phyloP scores from a whole-genome alignment of 2,329 filamentous ascomycete genomes.

The Penicillium corylophilum region DNA sequence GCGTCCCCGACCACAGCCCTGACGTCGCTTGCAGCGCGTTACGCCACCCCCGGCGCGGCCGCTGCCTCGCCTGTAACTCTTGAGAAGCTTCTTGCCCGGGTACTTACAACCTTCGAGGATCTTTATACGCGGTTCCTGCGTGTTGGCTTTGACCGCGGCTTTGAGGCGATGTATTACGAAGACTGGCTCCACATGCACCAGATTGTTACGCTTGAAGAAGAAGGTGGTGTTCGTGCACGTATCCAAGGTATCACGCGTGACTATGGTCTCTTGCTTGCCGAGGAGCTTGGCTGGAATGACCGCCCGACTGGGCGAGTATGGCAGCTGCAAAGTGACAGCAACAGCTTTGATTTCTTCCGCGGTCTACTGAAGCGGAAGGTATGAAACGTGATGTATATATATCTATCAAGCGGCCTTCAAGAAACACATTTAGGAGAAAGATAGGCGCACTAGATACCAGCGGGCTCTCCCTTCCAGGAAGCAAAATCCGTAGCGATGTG shows the following conservation, averaged over 20 bases:
- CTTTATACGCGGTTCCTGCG: constrained; percentile 74
- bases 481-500: too few species aligned
- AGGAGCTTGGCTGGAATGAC: constrained; percentile 75
- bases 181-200: constrained; percentile 84
- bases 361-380: constrained; percentile 80
- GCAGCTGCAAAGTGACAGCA: constrained; percentile 91
- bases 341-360: constrained; percentile 97
- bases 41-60: constrained; percentile 43
- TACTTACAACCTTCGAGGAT: constrained; percentile 73
- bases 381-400: constrained; percentile 35
- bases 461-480: too few species aligned
- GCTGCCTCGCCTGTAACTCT: constrained; percentile 67
- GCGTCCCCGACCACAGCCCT: constrained; percentile 82
- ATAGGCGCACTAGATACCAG: too few species aligned
- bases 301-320: constrained; percentile 73
- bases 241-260: constrained; percentile 89
- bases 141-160: constrained; percentile 68
- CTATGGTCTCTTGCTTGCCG: constrained; percentile 81
- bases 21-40: constrained; percentile 62
- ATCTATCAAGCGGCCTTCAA: too few species aligned
- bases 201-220: constrained; percentile 73
- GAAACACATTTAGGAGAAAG: too few species aligned
- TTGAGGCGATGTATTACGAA: constrained; percentile 76
- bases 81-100: constrained; percentile 78
- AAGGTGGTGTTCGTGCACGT: constrained; percentile 70